Evolutionary conservation across 2,329 filamentous ascomycete genomes (phyloP), one percentile per base, ranked within the genome.

Genomic region (Triangularia verruculosa): DNA sequence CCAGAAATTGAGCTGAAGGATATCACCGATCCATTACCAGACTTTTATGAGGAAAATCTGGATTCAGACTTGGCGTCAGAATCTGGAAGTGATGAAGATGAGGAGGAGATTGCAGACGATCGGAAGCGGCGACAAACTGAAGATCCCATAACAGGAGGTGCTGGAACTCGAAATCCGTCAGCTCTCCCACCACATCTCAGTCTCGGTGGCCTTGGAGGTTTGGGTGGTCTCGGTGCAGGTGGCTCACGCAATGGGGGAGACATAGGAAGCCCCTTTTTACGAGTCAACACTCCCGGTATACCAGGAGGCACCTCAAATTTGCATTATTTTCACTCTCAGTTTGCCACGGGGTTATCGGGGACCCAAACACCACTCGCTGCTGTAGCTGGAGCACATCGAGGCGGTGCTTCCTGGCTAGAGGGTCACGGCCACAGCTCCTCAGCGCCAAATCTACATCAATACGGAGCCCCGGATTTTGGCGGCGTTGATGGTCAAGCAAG

Each of bases 1-100:
- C 95, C 95, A 1, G 86, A 91, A 70, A 85, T 99, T 51, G 92
- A 96, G 74, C 89, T 99, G 72, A 98, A 97, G 78, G 95, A 98
- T 76, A 93, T 99, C 66, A 96, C 94, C 70, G 93, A 99, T 74
- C 95, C 95, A 1, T 84, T 98, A 64, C 89, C 93, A 0, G 95
- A 99, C 72, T 99, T 99, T 74, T 99, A 99, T 80, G 95, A 97
- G 71, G 88, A 91, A 70, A 87, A 90, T 25, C 80, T 87, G 39
- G 89, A 90, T 64, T 83, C 85, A 22, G 81, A 85, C 25, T 83
- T 81, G 39, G 84, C 87, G 12, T 81, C 82, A 9, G 77, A 77
- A 5, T 81, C 79, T 2, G 81, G 82, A 2, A 78, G 79, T 2
- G 78, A 77, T 2, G 78, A 78, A 1, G 72, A 75, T 2, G 76